A percentile compares a stretch with the other conserved stretches of the same genome.
These are phyloP conservation scores for Quercus alba DNA, from an alignment of 306 rosid genomes.

Conservation along the genomic window DNA sequence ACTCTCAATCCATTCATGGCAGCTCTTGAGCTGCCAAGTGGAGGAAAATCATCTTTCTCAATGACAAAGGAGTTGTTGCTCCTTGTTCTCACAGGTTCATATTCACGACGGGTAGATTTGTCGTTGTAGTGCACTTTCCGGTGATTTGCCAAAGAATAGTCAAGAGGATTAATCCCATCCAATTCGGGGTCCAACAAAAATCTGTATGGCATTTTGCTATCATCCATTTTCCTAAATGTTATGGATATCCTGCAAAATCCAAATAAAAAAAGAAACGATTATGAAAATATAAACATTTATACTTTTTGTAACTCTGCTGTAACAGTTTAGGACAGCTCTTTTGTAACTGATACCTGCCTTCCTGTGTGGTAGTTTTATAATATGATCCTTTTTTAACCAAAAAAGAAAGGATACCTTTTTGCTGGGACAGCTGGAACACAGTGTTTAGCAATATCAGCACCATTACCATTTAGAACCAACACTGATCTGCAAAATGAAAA, in stretches of 20 bases:
- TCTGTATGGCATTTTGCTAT: slow-evolving; percentile 36
- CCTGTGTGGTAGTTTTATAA: no score
- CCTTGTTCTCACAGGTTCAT: background rate
- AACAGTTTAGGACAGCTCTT: no score
- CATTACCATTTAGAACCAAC: slow-evolving; percentile 47
- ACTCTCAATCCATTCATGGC: background rate
- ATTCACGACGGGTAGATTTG: background rate
- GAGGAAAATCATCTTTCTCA: slow-evolving; percentile 26
- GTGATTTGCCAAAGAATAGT: slow-evolving; percentile 6
- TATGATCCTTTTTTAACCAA: no score
- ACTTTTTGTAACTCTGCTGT: background rate
- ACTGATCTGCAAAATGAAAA: slow-evolving; percentile 43
- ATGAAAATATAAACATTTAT: background rate
- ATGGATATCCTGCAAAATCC: slow-evolving; percentile 54
- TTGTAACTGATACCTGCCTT: no score
- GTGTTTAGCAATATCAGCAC: slow-evolving; percentile 55
- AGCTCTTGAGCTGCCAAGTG: background rate
- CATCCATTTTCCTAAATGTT: slow-evolving; percentile 62
- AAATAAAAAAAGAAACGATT: background rate
- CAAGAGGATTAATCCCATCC: slow-evolving; percentile 30
- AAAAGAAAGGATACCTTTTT: slow-evolving; percentile 33
- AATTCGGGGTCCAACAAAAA: slow-evolving; percentile 40
- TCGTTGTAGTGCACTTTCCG: background rate
- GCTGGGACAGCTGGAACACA: slow-evolving; percentile 49
- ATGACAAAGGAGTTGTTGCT: background rate